Evolutionary conservation across 768 basidiomycete species (phyloP), one percentile per base, ranked within the genome.

Genomic region (Lactarius psammicola): DNA sequence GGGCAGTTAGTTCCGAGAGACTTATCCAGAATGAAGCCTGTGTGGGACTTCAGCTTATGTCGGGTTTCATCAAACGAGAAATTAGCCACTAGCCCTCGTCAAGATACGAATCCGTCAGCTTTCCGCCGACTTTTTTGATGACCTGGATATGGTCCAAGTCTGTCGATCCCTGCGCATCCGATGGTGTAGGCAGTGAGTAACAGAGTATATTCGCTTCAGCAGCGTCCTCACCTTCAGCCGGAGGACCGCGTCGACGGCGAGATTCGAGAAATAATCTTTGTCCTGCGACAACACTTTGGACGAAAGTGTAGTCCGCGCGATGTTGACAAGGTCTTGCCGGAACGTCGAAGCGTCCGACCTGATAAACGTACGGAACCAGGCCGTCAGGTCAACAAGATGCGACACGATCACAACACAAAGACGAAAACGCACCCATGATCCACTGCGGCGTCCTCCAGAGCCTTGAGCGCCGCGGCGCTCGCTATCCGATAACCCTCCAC

Each of bases 71-170:
- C 26, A 13, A 42, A 60, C 20, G 23, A 30, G 20, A 56, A 3
- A 38, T 18, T 3, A 13, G 46, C 2, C 23, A 69, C 79, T 18
- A 69, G 88, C 94, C 96, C 80, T 98, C 97, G 73, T 97, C 95
- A 38, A 99, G 86, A 80, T 98, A 99, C 7, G 94, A 96, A 73
- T 98, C 96, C 0, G 94, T 96, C 72, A 99, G 83, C 80, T 98
- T 99, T 59, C 96, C 96, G 64, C 96, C 96, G n/a, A 92, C 93
- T 78, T 98, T 98, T 84, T 99, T 99, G 81, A 98, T 99, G 76
- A 98, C 89, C 78, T 99, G 96, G 70, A 99, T 98, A 76, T 98
- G 95, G 70, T 99, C 96, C 38, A 99, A 82, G 78, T 98, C 90
- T 59, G 92, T 95, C 42, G 95, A 97, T 42, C 97, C 97, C 90